Base-by-base conservation (phyloP, 2,329 filamentous ascomycete genomes). In the Botrytis medusae region DNA sequence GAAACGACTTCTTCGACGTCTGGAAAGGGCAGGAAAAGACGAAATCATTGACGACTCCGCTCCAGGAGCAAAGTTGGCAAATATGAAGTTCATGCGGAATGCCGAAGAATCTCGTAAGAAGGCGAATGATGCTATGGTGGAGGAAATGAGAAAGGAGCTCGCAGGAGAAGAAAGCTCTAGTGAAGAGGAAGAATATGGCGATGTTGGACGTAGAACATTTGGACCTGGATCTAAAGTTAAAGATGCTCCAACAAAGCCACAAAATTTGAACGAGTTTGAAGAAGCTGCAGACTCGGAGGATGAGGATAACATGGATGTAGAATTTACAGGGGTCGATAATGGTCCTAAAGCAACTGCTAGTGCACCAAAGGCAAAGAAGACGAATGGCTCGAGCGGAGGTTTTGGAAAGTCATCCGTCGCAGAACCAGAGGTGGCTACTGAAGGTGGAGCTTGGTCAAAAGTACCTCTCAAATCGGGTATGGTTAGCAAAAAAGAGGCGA, bases 21-120 rank as follows among this genome's bases (percentile, higher is more conserved):
- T 87, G 67, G 84, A 84, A 74, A 84, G 81, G 75, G 77, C 85
- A 10, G 83, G 84, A 25, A 82, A 83, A 29, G 82, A 85, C 16
- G 83, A 84, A 48, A 80, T 83, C 14, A 83, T 86, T 22, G 86
- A 88, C 34, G 84, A 83, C n/a, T 78, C 77, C 32, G 84, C 81
- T 29, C 88, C 88, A 0, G 86, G 88, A 77, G 91, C 91, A 22
- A 91, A 89, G 78, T 84, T 99, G 10, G 90, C 93, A 82, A 88
- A 88, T 69, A 94, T 99, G 91, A 93, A 93, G 75, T 99, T 99
- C 81, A 98, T 99, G 96, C 90, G 92, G 79, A 94, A 92, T 77
- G 93, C 94, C 1, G 95, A 98, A 79, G 92, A 91, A 42, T 87
- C 90, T 54, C 90, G 90, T 79, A 94, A 91, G 82, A 89, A 91